These are phyloP conservation scores for Casaregolazyma lundiana DNA, from an alignment of 1,139 yeast genomes.

Conservation along the genomic window DNA sequence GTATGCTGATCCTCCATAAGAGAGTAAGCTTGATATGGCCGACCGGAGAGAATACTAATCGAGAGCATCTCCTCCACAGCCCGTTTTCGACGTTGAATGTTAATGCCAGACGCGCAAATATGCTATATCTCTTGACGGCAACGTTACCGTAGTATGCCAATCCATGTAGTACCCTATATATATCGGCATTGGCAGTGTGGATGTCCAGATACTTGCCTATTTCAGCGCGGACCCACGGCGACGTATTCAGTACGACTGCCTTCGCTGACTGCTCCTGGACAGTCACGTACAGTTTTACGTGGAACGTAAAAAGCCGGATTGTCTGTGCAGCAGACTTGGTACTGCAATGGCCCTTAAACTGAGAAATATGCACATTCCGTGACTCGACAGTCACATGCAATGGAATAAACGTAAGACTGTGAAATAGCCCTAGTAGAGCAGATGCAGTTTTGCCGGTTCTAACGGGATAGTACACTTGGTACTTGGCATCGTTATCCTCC, in stretches of 20 bases:
- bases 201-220: conserved; percentile 18
- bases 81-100: conserved; percentile 13
- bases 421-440: conserved; percentile 19
- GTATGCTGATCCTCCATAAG: conserved; percentile 15
- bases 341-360: conserved; percentile 18
- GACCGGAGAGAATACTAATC: conserved; percentile 14
- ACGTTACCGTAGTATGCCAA: conserved; percentile 23
- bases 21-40: conserved; percentile 13
- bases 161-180: conserved; percentile 22
- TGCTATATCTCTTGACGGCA: conserved; percentile 17
- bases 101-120: conserved; percentile 18
- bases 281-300: conserved; percentile 15
- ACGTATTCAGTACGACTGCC: conserved; percentile 14
- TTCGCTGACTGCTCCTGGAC: conserved; percentile 15
- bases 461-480: conserved; percentile 14
- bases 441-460: conserved; percentile 11
- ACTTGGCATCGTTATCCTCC: conserved; percentile 9
- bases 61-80: conserved; percentile 20
- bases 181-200: conserved; percentile 15
- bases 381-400: conserved; percentile 9
- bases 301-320: conserved; percentile 16
- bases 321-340: conserved; percentile 2
- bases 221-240: conserved; percentile 21
- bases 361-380: conserved; percentile 14
- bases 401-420: conserved; percentile 17